Evolutionary conservation across 2,329 filamentous ascomycete species (phyloP), one percentile per base, ranked within the genome.

Genomic region (Epichloe typhina): DNA sequence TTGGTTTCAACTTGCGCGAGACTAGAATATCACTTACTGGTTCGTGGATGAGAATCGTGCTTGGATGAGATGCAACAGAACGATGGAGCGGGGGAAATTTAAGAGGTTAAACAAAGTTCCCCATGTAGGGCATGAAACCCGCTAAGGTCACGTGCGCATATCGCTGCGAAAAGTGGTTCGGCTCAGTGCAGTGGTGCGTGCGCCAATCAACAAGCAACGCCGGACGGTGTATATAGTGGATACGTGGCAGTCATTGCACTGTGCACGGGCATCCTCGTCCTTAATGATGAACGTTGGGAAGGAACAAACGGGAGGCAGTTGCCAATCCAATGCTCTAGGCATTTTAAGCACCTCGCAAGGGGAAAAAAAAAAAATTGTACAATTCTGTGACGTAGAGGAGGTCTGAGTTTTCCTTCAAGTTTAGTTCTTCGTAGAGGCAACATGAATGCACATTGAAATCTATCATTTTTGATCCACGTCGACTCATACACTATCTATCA

Each of bases 1-100:
- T 17, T 17, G 17, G 17, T 17, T 17, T 17, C 17, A 17, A 17
- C 21, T 15, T 23, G 46, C 49, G 39, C 33, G n/a, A 38, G 35
- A 9, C 31, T 33, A 35, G 33, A 19, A 40, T 45, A 11, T n/a
- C 33, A 58, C 64, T 66, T 61, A 70, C 68, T 64, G 59, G 65
- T 71, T 69, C 67, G 61, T 62, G 59, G 67, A 71, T 71, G 70
- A 72, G 69, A 70, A 65, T 69, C 64, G 64, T 66, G 66, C 62
- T 67, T 64, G 66, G 67, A 68, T 69, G 61, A 69, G 62, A 64
- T 66, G 66, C 61, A 68, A 63, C 56, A 43, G 33, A 44, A 47
- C 44, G 51, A 50, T 43, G 52, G 53, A 52, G 61, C 59, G 62
- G 63, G 61, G 59, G 57, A 57, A 62, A 56, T 58, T 57, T 50